A percentile compares a stretch with the other conserved stretches of the same genome.
Conservation (phyloP, 2,329 filamentous ascomycete species). For the Metarhizium album region DNA sequence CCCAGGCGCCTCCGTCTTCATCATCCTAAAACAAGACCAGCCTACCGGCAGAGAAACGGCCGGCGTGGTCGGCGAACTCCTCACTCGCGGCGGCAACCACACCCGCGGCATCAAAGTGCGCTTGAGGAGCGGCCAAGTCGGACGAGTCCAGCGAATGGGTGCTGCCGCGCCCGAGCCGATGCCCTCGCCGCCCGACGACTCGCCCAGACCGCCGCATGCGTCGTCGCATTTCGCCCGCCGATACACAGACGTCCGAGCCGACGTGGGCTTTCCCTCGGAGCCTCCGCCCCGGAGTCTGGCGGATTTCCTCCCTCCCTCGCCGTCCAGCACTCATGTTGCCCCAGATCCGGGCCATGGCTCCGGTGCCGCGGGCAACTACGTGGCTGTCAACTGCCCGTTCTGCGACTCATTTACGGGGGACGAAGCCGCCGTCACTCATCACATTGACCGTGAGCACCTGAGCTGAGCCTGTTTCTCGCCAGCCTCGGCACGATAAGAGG, state of each 20-base stretch:
- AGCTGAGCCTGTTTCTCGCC: slow-evolving; percentile 3
- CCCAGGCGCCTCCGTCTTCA: slow-evolving; percentile 55
- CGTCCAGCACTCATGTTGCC: slow-evolving; percentile 6
- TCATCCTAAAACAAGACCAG: slow-evolving; percentile 68
- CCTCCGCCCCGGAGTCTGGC: slow-evolving; percentile 30
- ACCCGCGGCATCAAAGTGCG: slow-evolving; percentile 72
- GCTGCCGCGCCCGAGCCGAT: slow-evolving; percentile 6
- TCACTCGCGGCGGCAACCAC: slow-evolving; percentile 64
- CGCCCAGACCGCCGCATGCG: slow-evolving; percentile 2
- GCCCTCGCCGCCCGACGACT: not conserved
- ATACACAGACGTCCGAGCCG: slow-evolving; percentile 24
- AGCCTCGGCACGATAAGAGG: too few species aligned
- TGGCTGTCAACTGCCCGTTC: slow-evolving; percentile 45
- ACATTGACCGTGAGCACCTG: slow-evolving; percentile 39
- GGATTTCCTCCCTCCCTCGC: slow-evolving; percentile 35
- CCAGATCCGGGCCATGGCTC: not conserved
- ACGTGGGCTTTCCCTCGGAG: slow-evolving; percentile 25
- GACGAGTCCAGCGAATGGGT: slow-evolving; percentile 57
- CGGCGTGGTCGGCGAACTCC: slow-evolving; percentile 54
- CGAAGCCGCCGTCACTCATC: slow-evolving; percentile 54
- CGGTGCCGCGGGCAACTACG: not conserved
- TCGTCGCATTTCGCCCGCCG: slow-evolving; percentile 18
- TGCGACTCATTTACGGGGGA: slow-evolving; percentile 58
- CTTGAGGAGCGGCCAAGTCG: slow-evolving; percentile 58
- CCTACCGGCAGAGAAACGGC: slow-evolving; percentile 59